Conservation (phyloP, 306 rosid genomes). For the Prinsepia uniflora region DNA sequence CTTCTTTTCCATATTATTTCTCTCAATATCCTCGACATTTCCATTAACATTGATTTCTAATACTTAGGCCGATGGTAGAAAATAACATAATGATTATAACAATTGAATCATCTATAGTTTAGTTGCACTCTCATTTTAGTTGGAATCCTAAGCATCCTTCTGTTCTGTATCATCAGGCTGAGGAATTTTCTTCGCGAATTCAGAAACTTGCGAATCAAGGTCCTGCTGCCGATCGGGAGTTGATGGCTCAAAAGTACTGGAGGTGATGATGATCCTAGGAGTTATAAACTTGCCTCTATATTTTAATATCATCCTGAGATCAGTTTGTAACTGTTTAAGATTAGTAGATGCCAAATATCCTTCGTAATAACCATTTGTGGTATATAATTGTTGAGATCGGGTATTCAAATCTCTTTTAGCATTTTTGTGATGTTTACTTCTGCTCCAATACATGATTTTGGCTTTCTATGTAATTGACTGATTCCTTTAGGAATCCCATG, state of each 20-base stretch:
- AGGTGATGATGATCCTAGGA: slow-evolving; percentile 40
- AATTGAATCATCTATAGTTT: not conserved
- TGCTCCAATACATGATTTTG: not conserved
- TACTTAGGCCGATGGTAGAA: not conserved
- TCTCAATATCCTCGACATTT: not conserved
- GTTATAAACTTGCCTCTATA: slow-evolving; percentile 3
- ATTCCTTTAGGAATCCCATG: not conserved
- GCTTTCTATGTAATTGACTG: not conserved
- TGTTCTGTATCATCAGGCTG: slow-evolving; percentile 53
- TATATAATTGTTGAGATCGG: not conserved
- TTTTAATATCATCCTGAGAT: not conserved
- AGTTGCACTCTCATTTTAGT: not conserved
- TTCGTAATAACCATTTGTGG: not conserved
- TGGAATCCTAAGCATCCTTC: slow-evolving; percentile 29
- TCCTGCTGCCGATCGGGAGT: slow-evolving; percentile 59
- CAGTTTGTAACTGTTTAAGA: slow-evolving; percentile 1
- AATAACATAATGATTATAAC: not conserved
- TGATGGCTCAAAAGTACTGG: slow-evolving; percentile 51
- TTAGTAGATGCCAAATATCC: slow-evolving; percentile 6
- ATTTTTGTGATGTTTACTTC: not conserved
- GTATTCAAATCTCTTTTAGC: not conserved
- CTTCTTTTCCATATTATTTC: not conserved
- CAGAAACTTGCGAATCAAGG: slow-evolving; percentile 77
- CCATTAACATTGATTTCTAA: too few relatives aligned
- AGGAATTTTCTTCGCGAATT: slow-evolving; percentile 84